phyloP scores from a whole-genome alignment of 257 asterid genomes.

The Nemophila menziesii region DNA sequence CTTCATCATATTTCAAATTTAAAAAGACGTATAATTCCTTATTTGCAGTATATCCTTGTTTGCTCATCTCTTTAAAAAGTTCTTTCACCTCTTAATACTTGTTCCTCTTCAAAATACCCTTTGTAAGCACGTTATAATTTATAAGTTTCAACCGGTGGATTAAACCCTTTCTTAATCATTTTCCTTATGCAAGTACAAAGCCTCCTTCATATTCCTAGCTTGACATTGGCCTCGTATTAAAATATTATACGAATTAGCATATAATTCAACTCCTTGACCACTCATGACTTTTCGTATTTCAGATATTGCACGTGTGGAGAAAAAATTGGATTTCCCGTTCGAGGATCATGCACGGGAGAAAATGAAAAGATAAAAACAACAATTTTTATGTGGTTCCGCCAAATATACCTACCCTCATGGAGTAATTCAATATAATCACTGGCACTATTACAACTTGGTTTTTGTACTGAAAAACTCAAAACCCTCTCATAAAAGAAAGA shows the following conservation, averaged over 20 bases:
- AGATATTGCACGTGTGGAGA: constrained; percentile 36
- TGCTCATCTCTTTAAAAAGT: constrained; percentile 76
- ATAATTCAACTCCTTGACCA: constrained; percentile 44
- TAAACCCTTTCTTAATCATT: constrained; percentile 54
- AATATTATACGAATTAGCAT: constrained; percentile 59
- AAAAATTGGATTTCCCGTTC: too few species aligned
- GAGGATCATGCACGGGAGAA: too few species aligned
- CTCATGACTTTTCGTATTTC: constrained; percentile 50
- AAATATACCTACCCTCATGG: too few species aligned
- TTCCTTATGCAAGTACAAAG: constrained; percentile 73
- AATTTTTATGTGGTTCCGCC: too few species aligned
- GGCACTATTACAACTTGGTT: too few species aligned
- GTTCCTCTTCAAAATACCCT: constrained; percentile 71
- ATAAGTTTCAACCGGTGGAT: constrained; percentile 48
- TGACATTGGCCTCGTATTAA: constrained; percentile 82
- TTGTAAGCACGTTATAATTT: constrained; percentile 60
- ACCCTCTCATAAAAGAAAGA: too few species aligned
- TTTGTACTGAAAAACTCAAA: too few species aligned
- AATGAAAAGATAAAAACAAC: too few species aligned
- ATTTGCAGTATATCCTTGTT: constrained; percentile 39
- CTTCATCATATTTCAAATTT: constrained; percentile 66
- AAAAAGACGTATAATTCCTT: constrained; percentile 53
- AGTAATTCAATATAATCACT: too few species aligned
- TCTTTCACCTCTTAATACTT: constrained; percentile 61
- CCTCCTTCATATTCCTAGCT: constrained; percentile 97